A percentile compares a stretch with the other conserved stretches of the same genome.
phyloP scores from a whole-genome alignment of 306 rosid species.

The Sesbania bispinosa region DNA sequence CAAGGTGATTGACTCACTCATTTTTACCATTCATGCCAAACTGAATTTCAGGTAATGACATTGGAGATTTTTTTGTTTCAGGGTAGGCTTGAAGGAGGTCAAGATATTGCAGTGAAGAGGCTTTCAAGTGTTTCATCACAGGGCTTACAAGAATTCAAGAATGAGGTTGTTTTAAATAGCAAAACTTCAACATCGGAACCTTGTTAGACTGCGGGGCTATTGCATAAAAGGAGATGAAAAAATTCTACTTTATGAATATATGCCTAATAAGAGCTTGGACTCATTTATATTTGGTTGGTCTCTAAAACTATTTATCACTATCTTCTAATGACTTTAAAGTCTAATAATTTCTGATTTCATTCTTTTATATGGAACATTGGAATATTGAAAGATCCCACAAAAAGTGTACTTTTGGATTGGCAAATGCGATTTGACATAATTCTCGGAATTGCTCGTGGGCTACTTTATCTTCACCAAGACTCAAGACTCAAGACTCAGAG shows the following conservation, averaged over 20 bases:
- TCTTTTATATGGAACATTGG: not conserved
- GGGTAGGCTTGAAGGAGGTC: slow-evolving; percentile 32
- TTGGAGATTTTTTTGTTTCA: not conserved
- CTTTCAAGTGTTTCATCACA: slow-evolving; percentile 34
- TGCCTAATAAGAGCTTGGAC: too few species aligned
- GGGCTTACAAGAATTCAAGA: too few species aligned
- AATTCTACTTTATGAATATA: slow-evolving; percentile 40
- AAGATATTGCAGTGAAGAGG: slow-evolving; percentile 43
- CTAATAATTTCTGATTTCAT: not conserved
- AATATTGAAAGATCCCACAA: not conserved
- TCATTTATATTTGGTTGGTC: slow-evolving; percentile 36
- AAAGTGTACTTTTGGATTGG: slow-evolving; percentile 6
- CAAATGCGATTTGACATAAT: slow-evolving; percentile 19
- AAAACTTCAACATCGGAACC: slow-evolving; percentile 46
- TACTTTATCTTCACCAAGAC: slow-evolving; percentile 14
- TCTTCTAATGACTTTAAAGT: not conserved
- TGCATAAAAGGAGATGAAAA: slow-evolving; percentile 35
- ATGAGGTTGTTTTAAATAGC: slow-evolving; percentile 39
- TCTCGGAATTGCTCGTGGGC: not conserved
- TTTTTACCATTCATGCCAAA: too few species aligned
- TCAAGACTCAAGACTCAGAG: not conserved
- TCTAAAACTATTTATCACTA: not conserved
- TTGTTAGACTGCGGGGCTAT: slow-evolving; percentile 42
- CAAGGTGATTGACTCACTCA: too few species aligned
- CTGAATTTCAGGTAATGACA: too few species aligned